phyloP scores from a whole-genome alignment of 2,329 filamentous ascomycete genomes.

The Epicoccum nigrum region DNA sequence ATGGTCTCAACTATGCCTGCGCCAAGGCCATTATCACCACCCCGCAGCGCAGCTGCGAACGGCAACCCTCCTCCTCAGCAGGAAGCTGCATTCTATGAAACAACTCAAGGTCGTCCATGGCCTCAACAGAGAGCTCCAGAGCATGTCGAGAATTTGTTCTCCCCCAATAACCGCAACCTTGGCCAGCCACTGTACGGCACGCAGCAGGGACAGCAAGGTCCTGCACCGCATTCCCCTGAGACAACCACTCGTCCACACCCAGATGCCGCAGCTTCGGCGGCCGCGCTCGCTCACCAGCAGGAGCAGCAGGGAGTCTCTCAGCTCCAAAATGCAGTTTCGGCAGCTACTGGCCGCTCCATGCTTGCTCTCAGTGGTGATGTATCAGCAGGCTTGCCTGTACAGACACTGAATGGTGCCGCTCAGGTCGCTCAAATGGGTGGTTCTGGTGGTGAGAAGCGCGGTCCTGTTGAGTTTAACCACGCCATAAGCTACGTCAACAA shows the following conservation, averaged over 20 bases:
- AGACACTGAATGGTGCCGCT: constrained; percentile 66
- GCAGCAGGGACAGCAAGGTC: constrained; percentile 43
- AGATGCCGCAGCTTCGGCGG: constrained; percentile 48
- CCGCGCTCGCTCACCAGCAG: constrained; percentile 62
- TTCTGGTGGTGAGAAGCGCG: constrained; percentile 74
- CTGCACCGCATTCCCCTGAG: constrained; percentile 47
- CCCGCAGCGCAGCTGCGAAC: constrained; percentile 58
- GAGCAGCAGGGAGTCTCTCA: constrained; percentile 71
- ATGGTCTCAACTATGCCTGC: constrained; percentile 84
- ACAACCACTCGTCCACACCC: constrained; percentile 44
- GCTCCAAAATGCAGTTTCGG: constrained; percentile 68
- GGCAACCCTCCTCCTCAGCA: constrained; percentile 59
- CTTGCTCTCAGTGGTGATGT: constrained; percentile 57
- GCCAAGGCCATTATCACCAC: constrained; percentile 53
- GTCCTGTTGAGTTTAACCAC: constrained; percentile 98
- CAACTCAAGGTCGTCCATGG: constrained; percentile 46
- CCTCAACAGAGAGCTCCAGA: constrained; percentile 45
- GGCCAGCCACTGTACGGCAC: constrained; percentile 47
- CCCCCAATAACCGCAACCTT: constrained; percentile 52
- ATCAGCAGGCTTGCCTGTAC: constrained; percentile 59
- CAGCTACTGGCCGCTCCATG: constrained; percentile 60
- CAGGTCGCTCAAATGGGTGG: constrained; percentile 62
- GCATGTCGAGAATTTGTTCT: constrained; percentile 49
- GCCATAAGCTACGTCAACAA: constrained; percentile 99
- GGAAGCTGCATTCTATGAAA: constrained; percentile 46